A percentile compares a stretch with the other conserved stretches of the same genome.
Conservation (phyloP, 495 filamentous ascomycete species). For the Peziza echinospora region DNA sequence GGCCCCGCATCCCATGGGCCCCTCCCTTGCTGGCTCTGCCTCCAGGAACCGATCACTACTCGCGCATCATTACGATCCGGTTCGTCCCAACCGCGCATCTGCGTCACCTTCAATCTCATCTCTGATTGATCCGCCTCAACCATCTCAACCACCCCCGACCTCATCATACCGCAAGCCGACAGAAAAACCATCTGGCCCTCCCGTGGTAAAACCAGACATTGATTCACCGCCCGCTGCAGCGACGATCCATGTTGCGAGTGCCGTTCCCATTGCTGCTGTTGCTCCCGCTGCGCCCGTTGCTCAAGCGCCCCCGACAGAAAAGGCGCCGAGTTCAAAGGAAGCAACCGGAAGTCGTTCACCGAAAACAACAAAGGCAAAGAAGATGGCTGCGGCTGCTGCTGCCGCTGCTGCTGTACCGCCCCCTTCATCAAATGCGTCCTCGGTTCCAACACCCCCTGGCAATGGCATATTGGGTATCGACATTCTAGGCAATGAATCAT, state of each 20-base stretch:
- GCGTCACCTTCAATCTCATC: slow-evolving; percentile 20
- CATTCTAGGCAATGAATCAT: slow-evolving; percentile 4
- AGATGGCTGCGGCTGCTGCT: slow-evolving; percentile 10
- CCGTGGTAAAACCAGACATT: neutral
- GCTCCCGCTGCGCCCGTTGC: neutral
- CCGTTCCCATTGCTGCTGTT: neutral
- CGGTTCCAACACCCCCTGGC: slow-evolving; percentile 12
- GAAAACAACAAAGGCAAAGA: slow-evolving; percentile 3
- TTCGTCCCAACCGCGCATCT: slow-evolving; percentile 14
- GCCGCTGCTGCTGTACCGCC: slow-evolving; percentile 12
- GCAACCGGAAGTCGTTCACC: neutral
- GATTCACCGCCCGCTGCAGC: neutral
- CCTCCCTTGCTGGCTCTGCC: slow-evolving; percentile 1
- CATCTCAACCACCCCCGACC: slow-evolving; percentile 3
- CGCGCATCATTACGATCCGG: neutral
- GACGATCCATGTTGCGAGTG: neutral
- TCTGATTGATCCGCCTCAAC: slow-evolving; percentile 12
- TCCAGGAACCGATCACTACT: slow-evolving; percentile 2
- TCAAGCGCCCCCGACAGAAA: neutral
- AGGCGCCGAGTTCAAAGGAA: neutral
- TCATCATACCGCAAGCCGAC: slow-evolving; percentile 3
- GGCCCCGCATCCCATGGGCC: neutral
- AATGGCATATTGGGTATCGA: slow-evolving; percentile 15
- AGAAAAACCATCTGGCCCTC: neutral
- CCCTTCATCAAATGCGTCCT: slow-evolving; percentile 15